Conservation (phyloP, 75 land plant species). For the Pinus taeda region DNA sequence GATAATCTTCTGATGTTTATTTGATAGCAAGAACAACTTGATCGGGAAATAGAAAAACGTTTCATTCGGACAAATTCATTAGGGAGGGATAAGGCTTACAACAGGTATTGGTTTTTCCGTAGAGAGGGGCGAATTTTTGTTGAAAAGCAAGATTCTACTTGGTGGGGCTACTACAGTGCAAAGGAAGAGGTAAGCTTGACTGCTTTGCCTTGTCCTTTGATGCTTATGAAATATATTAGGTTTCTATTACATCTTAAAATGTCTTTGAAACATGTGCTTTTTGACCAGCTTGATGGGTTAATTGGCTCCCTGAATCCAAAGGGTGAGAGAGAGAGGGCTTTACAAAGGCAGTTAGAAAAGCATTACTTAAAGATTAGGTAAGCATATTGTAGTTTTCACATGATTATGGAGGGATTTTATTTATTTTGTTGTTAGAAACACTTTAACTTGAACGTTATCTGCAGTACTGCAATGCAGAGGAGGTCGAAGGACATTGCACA, state of each 20-base stretch:
- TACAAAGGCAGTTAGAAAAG: conserved; percentile 70
- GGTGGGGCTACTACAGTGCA: conserved; percentile 82
- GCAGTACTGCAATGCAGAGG: conserved; percentile 63
- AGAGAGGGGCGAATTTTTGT: conserved; percentile 89
- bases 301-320: conserved; percentile 77
- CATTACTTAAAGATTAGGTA: conserved; percentile 61
- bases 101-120: conserved; percentile 87
- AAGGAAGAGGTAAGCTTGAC: conserved; percentile 78
- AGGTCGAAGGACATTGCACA: conserved; percentile 65
- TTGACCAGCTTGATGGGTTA: conserved; percentile 75
- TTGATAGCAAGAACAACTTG: conserved; percentile 64
- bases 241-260: conserved; percentile 1
- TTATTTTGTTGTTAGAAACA: neutral
- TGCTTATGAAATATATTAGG: neutral
- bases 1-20: neutral
- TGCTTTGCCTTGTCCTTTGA: neutral
- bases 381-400: neutral
- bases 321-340: conserved; percentile 80
- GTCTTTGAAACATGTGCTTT: neutral
- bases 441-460: neutral
- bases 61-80: conserved; percentile 62
- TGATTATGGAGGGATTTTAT: neutral
- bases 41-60: conserved; percentile 78
- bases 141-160: conserved; percentile 59
- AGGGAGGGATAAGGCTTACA: conserved; percentile 78